phyloP scores from a whole-genome alignment of 1,284 basidiomycete species.

The Marasmius fiardii region DNA sequence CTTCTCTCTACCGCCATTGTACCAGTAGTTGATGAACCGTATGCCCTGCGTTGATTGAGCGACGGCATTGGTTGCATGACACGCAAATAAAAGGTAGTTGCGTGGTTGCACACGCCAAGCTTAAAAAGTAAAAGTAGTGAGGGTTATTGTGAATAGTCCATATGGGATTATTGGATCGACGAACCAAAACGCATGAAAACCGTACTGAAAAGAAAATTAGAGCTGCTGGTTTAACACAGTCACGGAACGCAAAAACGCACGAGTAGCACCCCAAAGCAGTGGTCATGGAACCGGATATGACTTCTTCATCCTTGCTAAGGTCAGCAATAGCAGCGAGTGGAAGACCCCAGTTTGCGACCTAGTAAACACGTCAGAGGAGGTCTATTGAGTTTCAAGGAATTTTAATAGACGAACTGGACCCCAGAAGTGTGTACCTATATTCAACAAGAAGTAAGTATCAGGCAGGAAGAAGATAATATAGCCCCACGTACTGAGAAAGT shows the following conservation, averaged over 20 bases:
- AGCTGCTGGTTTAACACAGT: too few species aligned
- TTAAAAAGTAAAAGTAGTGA: conserved; percentile 25
- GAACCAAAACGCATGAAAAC: conserved; percentile 95
- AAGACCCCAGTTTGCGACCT: conserved; percentile 97
- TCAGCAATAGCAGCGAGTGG: conserved; percentile 90
- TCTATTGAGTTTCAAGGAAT: conserved; percentile 10
- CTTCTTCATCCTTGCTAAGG: conserved; percentile 88
- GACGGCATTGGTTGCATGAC: conserved; percentile 87
- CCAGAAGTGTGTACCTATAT: conserved; percentile 91
- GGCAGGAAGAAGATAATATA: conserved; percentile 16
- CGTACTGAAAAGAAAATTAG: conserved; percentile 27
- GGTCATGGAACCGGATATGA: conserved; percentile 96
- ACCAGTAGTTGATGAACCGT: conserved; percentile 89
- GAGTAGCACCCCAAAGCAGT: conserved; percentile 87
- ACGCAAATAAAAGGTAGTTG: conserved; percentile 92
- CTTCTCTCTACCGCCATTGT: conserved; percentile 74
- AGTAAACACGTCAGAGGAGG: conserved; percentile 18
- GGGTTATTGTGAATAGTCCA: neutral
- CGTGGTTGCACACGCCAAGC: conserved; percentile 94
- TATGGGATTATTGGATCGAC: conserved; percentile 20
- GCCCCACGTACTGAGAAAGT: conserved; percentile 83
- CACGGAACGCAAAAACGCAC: conserved; percentile 48
- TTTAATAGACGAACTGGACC: conserved; percentile 68
- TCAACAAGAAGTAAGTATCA: conserved; percentile 6
- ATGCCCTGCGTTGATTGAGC: conserved; percentile 82